Base-by-base conservation (phyloP, 306 rosid genomes). In the Hippophae gyantsensis region DNA sequence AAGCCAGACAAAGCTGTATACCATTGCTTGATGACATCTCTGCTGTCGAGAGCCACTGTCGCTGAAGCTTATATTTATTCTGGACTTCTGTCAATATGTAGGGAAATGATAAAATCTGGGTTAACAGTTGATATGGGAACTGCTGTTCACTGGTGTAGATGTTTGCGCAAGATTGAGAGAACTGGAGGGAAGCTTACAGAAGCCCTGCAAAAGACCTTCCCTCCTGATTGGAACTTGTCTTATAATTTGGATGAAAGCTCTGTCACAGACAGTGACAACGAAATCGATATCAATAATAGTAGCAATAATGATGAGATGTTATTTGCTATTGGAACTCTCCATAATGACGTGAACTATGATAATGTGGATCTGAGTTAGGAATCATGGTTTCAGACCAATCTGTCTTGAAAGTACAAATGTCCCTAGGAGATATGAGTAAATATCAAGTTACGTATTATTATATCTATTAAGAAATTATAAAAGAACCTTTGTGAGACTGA, bases 1-100 rank as follows among this genome's bases (percentile, higher is more conserved):
- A 85, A 79, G 72, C 99, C 96, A 13, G 99, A 92, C 82, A 80
- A 56, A 76, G 99, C 96, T 50, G 96, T 88, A 9, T 92, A 83
- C 79, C 99, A 92, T 76, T 92, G 99, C 75, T 84, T 92, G 57
- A 67, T 85, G 95, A 92, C 99, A 70, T 85, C 99, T 42, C 74
- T 92, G 74, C 79, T 92, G 63, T 92, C 99, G 5, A 83, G 99
- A 72, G 96, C 99, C 52, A 79, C 87, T 13, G 73, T 83, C 61
- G 86, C 93, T 14, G 90, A 83, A 77, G 82, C 87, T 42, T 78
- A 76, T 76, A 67, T 83, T 27, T 88, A 85, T 43, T 77, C 78
- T 9, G 93, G 84, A 13, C 76, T 88, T 62, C 64, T 92, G 59
- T 73, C 88, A 8, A 63, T 85, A 41, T 85, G 93, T 56, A 65